Conservation (phyloP, 805 yeast species). For the Candida ulmi region DNA sequence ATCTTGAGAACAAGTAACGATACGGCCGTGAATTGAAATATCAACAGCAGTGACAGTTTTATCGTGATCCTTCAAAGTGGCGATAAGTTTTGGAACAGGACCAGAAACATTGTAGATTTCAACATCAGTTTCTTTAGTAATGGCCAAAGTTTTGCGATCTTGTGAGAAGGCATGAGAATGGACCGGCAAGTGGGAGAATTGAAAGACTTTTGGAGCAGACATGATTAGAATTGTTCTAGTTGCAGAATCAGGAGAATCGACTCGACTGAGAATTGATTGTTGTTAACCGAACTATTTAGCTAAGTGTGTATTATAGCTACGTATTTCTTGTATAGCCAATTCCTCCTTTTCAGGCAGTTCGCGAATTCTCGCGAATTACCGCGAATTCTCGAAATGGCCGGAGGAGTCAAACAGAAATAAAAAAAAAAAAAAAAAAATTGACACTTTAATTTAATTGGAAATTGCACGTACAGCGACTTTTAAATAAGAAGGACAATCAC, state of each 20-base stretch:
- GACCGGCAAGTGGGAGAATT: constrained; percentile 78
- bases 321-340: no score
- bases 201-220: constrained; percentile 34
- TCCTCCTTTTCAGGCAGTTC: no score
- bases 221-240: no score
- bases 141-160: constrained; percentile 63
- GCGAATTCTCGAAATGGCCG: no score
- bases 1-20: constrained; percentile 96
- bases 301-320: no score
- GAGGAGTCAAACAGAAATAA: no score
- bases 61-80: constrained; percentile 79
- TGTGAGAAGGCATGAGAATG: constrained; percentile 86
- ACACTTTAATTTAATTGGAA: neutral
- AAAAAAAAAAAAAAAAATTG: neutral
- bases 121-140: constrained; percentile 73
- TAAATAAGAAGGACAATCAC: neutral
- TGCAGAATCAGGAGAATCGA: constrained; percentile 16
- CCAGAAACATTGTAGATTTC: constrained; percentile 63
- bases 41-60: constrained; percentile 94
- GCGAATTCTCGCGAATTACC: no score
- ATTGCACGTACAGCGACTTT: no score
- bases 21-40: constrained; percentile 79
- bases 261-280: constrained; percentile 14
- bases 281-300: no score
- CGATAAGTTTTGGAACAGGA: constrained; percentile 52